phyloP scores from a whole-genome alignment of 441 rosid genomes.

The Populus hybrid region DNA sequence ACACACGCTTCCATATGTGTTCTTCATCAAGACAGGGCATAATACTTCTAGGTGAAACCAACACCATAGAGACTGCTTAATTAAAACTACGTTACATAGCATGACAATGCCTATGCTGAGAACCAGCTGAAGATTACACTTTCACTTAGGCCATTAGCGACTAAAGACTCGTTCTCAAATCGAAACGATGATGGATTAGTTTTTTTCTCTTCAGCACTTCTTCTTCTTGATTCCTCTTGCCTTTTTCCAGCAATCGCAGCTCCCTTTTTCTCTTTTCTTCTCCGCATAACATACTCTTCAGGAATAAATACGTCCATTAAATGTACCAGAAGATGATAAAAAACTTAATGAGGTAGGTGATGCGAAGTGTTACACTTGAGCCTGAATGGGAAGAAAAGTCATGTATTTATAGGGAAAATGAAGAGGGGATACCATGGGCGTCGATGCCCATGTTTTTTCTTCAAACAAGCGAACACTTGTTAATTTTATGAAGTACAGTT shows the following conservation, averaged over 20 bases:
- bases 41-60: neutral
- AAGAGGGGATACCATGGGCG: conserved; percentile 30
- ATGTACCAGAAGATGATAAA: neutral
- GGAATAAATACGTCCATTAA: conserved; percentile 56
- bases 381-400: neutral
- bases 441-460: conserved; percentile 23
- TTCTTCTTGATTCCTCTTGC: conserved; percentile 6
- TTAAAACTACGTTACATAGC: neutral
- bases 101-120: conserved; percentile 30
- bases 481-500: neutral
- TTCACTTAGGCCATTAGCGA: conserved; percentile 18
- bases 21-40: neutral
- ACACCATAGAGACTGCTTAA: neutral
- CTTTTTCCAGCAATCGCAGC: conserved; percentile 25
- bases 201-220: neutral
- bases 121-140: conserved; percentile 29
- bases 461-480: conserved; percentile 19
- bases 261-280: conserved; percentile 51
- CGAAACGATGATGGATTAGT: neutral
- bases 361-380: neutral
- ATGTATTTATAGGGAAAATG: conserved; percentile 5
- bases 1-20: neutral
- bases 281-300: conserved; percentile 51
- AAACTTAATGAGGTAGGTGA: neutral
- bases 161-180: conserved; percentile 22